Base-by-base conservation (phyloP, 768 basidiomycete genomes). In the Trametes meyenii region DNA sequence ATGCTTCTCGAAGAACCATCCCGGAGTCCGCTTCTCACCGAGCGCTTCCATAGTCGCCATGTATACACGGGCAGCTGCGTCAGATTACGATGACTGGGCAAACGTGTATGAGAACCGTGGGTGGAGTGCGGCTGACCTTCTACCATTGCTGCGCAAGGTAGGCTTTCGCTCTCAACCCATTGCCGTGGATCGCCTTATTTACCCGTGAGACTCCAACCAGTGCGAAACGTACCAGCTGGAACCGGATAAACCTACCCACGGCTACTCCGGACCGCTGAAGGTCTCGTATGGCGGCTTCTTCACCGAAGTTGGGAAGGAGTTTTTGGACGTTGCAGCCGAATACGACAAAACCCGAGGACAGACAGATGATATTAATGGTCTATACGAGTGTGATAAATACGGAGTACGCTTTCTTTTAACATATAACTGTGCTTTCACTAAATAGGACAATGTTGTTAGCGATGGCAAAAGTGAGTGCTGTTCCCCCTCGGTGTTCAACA, bases 51-150 rank as follows among this genome's bases (percentile, higher is more conserved):
- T 35, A 62, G 79, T 74, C 66, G 76, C 78, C 65, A 76, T 83
- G 76, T 88, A 87, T 62, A 81, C 79, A 1, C 80, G 88, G 26
- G 82, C 85, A 8, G 72, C 83, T 11, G 83, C 85, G 2, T 87
- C 86, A 0, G 88, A 89, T 65, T 87, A 83, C 50, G 85, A 89
- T 62, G 83, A 84, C 50, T 88, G 87, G 88, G 81, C 82, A 55
- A 66, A 57, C 1, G 70, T 76, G 0, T 69, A 82, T 29, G 78
- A 77, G 4, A 87, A 88, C 66, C 71, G 78, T 1, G 88, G 86
- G 1, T 90, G 88, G 88, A 77, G 85, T 3, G 81, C 85, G 0
- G 74, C 77, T 46, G 76, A 84, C 35, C 67, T 90, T 5, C 81
- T 88, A 35, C 87, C 88, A 0, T 73, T 87, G 14, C 63, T 86